Evolutionary conservation across 768 basidiomycete species (phyloP).

Genomic region (Tylopilus sp.): DNA sequence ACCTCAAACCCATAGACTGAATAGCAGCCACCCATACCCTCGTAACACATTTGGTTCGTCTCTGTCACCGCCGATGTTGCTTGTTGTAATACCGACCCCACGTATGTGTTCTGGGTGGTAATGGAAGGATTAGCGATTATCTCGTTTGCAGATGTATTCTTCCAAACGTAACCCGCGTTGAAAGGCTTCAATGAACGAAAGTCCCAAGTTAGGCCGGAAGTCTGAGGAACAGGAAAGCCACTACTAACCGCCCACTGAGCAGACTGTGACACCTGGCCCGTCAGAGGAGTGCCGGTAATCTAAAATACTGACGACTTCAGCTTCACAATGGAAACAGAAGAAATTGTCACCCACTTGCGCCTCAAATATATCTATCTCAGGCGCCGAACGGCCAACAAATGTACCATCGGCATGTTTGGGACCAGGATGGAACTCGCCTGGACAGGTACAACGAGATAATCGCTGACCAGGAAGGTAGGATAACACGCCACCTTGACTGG

Average conservation of each 20-base stretch:
- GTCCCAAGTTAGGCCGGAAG: not conserved
- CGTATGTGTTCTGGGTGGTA: slow-evolving; percentile 57
- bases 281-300: slow-evolving; percentile 46
- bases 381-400: slow-evolving; percentile 78
- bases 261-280: slow-evolving; percentile 73
- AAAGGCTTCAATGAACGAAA: slow-evolving; percentile 53
- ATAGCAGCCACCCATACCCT: slow-evolving; percentile 55
- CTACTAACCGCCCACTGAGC: slow-evolving; percentile 80
- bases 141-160: slow-evolving; percentile 57
- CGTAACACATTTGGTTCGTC: slow-evolving; percentile 72
- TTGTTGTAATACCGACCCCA: slow-evolving; percentile 72
- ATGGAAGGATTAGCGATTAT: slow-evolving; percentile 54
- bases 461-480: slow-evolving; percentile 81
- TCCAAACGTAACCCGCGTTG: slow-evolving; percentile 68
- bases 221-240: slow-evolving; percentile 15
- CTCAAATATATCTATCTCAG: slow-evolving; percentile 91
- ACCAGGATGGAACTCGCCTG: slow-evolving; percentile 79
- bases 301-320: slow-evolving; percentile 26
- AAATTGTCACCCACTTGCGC: slow-evolving; percentile 47
- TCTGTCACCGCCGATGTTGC: slow-evolving; percentile 69
- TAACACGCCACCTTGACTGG: slow-evolving; percentile 41
- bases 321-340: slow-evolving; percentile 7
- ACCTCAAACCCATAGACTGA: slow-evolving; percentile 81
- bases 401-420: slow-evolving; percentile 70
- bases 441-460: slow-evolving; percentile 83